Evolutionary conservation across 2,329 filamentous ascomycete species (phyloP), one percentile per base, ranked within the genome.

Genomic region (Ceratocystis ficicola): DNA sequence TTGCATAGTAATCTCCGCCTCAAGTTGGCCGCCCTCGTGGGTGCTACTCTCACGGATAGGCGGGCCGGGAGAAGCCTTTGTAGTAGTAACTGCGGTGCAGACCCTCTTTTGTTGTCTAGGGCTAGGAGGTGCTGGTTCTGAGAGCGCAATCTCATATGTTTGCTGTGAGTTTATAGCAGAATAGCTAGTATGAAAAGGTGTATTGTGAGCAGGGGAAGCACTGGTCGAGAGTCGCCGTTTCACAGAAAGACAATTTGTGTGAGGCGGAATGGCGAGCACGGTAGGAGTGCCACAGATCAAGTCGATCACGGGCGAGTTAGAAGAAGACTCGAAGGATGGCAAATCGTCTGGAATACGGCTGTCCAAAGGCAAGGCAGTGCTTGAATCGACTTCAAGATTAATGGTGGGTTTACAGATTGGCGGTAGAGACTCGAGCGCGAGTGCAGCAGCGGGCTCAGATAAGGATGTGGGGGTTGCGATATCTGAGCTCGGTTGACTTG

Each of bases 111-210:
- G 15, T 44, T 30, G 65, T 52, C 50, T 63, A 62, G 65, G 67
- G 64, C 69, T 4, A 17, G 44, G 17, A 5, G 17, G 32, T n/a
- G 32, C n/a, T 5, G 50, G 44, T 28, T 59, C 7, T n/a, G 32
- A 25, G 50, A 44, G 50, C n/a, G 52, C 48, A 44, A 28, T 28
- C 36, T 15, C 50, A 48, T 64, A 36, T 64, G 25, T 15, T 57
- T 57, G 22, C 15, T 22, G 25, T 30, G 52, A 7, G 3, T 57
- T 57, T 15, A 22, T 32, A 15, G 25, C 10, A 15, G 52, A 5
- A 12, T 15, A 5, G 52, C 10, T 84, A 70, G 79, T 81, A 83
- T 87, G 84, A 72, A 84, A 79, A 12, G 36, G 36, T 72, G 80
- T 78, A 70, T 83, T 78, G 69, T 82, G 80, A 67, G 74, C 75